Percentiles rank a stretch among this genome's conserved stretches.
These are phyloP conservation scores for Macrolepiota fuliginosa DNA, from an alignment of 768 basidiomycete genomes.

Conservation along the genomic window DNA sequence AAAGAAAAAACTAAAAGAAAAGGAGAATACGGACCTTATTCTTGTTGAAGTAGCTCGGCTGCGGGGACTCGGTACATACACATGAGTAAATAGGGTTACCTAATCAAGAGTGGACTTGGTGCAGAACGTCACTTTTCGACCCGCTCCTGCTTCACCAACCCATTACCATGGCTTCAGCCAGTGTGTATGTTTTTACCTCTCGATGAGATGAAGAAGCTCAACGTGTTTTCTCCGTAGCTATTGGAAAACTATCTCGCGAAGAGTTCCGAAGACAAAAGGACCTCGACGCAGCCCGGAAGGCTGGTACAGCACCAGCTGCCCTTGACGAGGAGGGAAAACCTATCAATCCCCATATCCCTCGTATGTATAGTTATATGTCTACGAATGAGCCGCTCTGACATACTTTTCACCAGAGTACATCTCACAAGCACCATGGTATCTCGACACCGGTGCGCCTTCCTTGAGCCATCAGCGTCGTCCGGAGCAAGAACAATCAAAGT, in stretches of 20 bases:
- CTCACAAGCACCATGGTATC: constrained; percentile 98
- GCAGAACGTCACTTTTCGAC: neutral
- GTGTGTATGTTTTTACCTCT: constrained; percentile 10
- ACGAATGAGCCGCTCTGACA: constrained; percentile 4
- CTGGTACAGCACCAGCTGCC: constrained; percentile 95
- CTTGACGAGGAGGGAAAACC: constrained; percentile 92
- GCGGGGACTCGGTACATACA: constrained; percentile 8
- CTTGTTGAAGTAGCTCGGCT: constrained; percentile 22
- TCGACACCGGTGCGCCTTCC: constrained; percentile 91
- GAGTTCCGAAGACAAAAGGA: constrained; percentile 96
- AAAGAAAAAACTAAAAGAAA: constrained; percentile 27
- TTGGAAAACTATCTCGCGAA: constrained; percentile 89
- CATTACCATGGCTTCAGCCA: constrained; percentile 17
- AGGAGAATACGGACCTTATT: constrained; percentile 28
- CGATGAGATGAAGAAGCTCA: neutral
- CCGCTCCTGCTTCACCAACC: neutral
- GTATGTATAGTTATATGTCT: constrained; percentile 42
- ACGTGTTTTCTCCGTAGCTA: constrained; percentile 31
- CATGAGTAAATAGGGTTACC: constrained; percentile 7
- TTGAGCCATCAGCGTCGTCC: constrained; percentile 91
- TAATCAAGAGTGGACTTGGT: constrained; percentile 4
- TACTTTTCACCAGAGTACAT: constrained; percentile 73
- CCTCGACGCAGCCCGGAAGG: constrained; percentile 96
- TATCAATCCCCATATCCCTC: constrained; percentile 99
- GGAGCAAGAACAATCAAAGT: constrained; percentile 64